Conservation (phyloP, 225 moss, liverwort and hornwort species). For the Pleurozium schreberi region DNA sequence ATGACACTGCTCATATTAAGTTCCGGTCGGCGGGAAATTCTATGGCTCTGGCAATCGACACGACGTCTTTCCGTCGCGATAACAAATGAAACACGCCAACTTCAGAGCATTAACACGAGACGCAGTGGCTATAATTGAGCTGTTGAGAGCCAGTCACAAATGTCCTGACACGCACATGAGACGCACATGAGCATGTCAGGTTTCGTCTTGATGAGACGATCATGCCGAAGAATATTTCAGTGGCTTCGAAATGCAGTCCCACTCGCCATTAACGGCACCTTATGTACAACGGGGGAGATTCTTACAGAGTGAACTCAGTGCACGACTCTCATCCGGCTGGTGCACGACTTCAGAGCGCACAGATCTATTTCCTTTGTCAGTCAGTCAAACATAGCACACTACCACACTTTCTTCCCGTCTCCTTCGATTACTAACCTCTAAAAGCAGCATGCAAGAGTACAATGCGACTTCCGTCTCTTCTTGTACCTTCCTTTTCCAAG, state of each 20-base stretch:
- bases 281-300: background rate
- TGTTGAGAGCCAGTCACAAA: background rate
- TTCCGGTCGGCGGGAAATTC: background rate
- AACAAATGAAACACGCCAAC: background rate
- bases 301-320: background rate
- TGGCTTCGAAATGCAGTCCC: background rate
- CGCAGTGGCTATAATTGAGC: background rate
- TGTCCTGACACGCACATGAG: conserved; percentile 19
- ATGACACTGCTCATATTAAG: background rate
- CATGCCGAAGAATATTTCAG: background rate
- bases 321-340: background rate
- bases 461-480: background rate
- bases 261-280: conserved; percentile 1
- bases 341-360: background rate
- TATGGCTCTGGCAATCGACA: background rate
- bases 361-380: background rate
- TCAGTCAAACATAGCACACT: background rate
- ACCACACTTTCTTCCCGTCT: background rate
- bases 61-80: background rate
- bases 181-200: conserved; percentile 17
- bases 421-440: background rate
- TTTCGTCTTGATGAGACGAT: background rate
- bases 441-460: background rate
- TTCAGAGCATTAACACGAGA: background rate
- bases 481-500: background rate